A percentile compares a stretch with the other conserved stretches of the same genome.
These are phyloP conservation scores for Cercophora sp. DNA, from an alignment of 495 filamentous ascomycete genomes.

Conservation along the genomic window DNA sequence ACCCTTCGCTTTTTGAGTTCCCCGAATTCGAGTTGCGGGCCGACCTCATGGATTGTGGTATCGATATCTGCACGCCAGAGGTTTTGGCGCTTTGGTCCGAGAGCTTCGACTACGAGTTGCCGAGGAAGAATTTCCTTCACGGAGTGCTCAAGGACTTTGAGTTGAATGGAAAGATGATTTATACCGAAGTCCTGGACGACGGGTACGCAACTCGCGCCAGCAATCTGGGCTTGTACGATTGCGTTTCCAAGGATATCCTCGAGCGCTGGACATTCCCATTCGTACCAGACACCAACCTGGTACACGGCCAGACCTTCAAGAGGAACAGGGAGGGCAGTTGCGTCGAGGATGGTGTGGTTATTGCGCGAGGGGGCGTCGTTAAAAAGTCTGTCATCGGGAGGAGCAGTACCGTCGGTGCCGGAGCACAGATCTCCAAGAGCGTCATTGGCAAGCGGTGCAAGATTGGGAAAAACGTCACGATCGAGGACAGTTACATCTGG, in stretches of 20 bases:
- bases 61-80: slow-evolving; percentile 97
- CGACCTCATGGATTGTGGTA: slow-evolving; percentile 89
- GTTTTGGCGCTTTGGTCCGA: slow-evolving; percentile 93
- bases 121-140: slow-evolving; percentile 81
- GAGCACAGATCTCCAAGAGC: slow-evolving; percentile 63
- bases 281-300: slow-evolving; percentile 81
- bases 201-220: slow-evolving; percentile 78
- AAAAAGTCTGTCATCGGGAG: slow-evolving; percentile 70
- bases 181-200: slow-evolving; percentile 79
- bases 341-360: slow-evolving; percentile 65
- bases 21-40: slow-evolving; percentile 63
- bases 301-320: slow-evolving; percentile 70
- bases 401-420: slow-evolving; percentile 70
- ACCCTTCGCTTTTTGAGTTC: slow-evolving; percentile 60
- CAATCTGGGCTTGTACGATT: slow-evolving; percentile 85
- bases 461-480: slow-evolving; percentile 76
- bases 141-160: slow-evolving; percentile 95
- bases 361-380: slow-evolving; percentile 45
- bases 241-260: slow-evolving; percentile 83
- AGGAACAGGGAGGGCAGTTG: slow-evolving; percentile 66
- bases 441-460: slow-evolving; percentile 77
- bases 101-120: slow-evolving; percentile 92
- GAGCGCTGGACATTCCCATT: slow-evolving; percentile 90
- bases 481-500: slow-evolving; percentile 88
- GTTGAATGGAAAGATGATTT: slow-evolving; percentile 90